Conservation (phyloP, 148 eudicot genomes). For the Fallopia convolvulus region DNA sequence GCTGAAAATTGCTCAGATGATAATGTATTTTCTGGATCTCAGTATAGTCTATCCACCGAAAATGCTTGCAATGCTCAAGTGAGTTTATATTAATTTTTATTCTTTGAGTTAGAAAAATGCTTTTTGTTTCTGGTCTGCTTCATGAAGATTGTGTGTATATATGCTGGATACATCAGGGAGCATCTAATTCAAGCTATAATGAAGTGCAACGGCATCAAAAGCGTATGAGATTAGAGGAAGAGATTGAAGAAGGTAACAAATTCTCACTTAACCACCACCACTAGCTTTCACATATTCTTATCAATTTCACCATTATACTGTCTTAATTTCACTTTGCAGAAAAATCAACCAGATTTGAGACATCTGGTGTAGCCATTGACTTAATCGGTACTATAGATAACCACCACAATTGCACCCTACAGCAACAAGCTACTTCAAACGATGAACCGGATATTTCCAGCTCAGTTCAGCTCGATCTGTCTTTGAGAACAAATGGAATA, state of each 20-base stretch:
- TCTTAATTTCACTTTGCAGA: not conserved
- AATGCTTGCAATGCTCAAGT: constrained; percentile 30
- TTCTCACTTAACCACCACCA: not conserved
- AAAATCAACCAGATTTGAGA: not conserved
- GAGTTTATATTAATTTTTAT: constrained; percentile 12
- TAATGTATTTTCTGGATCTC: constrained; percentile 21
- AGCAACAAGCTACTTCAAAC: constrained; percentile 14
- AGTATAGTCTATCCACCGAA: constrained; percentile 14
- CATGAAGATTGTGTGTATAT: constrained; percentile 9
- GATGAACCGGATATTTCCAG: constrained; percentile 12
- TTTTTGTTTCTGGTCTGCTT: not conserved
- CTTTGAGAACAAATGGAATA: constrained; percentile 24
- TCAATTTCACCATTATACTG: not conserved
- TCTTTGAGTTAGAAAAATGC: not conserved
- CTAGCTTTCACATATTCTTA: not conserved
- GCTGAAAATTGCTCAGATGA: constrained; percentile 20
- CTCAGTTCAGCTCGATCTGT: constrained; percentile 30
- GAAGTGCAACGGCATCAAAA: constrained; percentile 14
- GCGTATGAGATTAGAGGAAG: constrained; percentile 17
- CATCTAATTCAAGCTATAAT: constrained; percentile 11
- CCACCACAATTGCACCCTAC: constrained; percentile 10
- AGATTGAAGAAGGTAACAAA: not conserved
- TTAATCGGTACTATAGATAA: constrained; percentile 40
- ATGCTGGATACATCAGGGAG: constrained; percentile 19
- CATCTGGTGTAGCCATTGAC: constrained; percentile 20